Conservation (phyloP, 495 filamentous ascomycete species). For the Apiosordaria backusii region DNA sequence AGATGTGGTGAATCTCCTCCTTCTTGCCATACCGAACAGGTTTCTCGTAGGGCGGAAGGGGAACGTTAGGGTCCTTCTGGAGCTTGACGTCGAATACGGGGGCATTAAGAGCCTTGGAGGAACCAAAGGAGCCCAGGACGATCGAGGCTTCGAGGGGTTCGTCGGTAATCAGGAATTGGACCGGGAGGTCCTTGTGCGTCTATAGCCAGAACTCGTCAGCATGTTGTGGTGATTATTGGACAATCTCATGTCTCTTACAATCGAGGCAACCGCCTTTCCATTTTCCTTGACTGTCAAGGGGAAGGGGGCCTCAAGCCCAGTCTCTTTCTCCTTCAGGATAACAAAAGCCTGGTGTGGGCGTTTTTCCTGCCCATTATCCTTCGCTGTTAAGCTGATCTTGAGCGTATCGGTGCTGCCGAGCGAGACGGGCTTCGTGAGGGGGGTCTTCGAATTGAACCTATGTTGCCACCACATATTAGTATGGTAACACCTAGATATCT, state of each 20-base stretch:
- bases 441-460: slow-evolving; percentile 62
- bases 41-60: slow-evolving; percentile 58
- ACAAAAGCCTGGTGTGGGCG: slow-evolving; percentile 93
- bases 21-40: slow-evolving; percentile 76
- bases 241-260: slow-evolving; percentile 54
- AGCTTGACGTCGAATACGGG: slow-evolving; percentile 63
- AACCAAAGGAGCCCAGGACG: slow-evolving; percentile 82
- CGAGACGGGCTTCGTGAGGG: slow-evolving; percentile 60
- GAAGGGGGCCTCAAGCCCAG: slow-evolving; percentile 84
- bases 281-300: slow-evolving; percentile 80
- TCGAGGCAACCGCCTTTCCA: slow-evolving; percentile 77
- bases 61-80: slow-evolving; percentile 53
- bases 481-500: not conserved
- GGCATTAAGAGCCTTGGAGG: slow-evolving; percentile 60
- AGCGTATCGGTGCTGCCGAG: slow-evolving; percentile 69
- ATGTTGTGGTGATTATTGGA: slow-evolving; percentile 4
- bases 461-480: not conserved
- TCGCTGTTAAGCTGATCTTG: slow-evolving; percentile 76
- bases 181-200: slow-evolving; percentile 85
- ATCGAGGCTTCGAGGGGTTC: slow-evolving; percentile 70
- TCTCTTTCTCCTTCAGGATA: slow-evolving; percentile 66
- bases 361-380: slow-evolving; percentile 72
- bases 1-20: slow-evolving; percentile 86
- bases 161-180: slow-evolving; percentile 67
- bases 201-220: slow-evolving; percentile 12